Percentiles rank a stretch among this genome's conserved stretches.
Conservation (phyloP, 805 yeast genomes). For the Yarrowia sp. region DNA sequence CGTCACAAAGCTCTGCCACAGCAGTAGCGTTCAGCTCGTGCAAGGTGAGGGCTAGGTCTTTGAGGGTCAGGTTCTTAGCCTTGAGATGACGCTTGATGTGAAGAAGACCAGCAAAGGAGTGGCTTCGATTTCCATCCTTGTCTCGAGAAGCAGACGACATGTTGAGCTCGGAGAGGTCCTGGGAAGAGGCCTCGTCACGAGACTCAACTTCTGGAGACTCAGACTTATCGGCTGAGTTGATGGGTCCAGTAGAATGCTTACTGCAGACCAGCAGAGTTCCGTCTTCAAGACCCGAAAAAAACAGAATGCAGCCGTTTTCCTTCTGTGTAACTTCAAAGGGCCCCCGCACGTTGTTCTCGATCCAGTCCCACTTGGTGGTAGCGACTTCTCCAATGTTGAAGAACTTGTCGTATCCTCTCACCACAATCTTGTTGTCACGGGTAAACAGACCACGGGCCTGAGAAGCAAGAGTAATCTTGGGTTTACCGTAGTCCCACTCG, state of each 20-base stretch:
- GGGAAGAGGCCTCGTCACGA: not conserved
- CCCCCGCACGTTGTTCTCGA: conserved; percentile 54
- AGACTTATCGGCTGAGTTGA: conserved; percentile 40
- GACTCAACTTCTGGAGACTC: conserved; percentile 26
- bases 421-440: conserved; percentile 47
- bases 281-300: conserved; percentile 70
- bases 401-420: conserved; percentile 92
- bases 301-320: conserved; percentile 90
- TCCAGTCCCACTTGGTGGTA: conserved; percentile 48
- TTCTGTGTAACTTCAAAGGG: conserved; percentile 80
- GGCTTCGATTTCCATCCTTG: conserved; percentile 46
- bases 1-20: conserved; percentile 91
- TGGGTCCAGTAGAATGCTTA: conserved; percentile 79
- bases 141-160: not conserved
- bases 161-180: not conserved
- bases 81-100: conserved; percentile 56
- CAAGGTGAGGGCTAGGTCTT: conserved; percentile 56
- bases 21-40: conserved; percentile 63
- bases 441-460: conserved; percentile 80
- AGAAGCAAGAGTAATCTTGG: conserved; percentile 56
- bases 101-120: conserved; percentile 67
- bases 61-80: conserved; percentile 40
- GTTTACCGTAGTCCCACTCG: conserved; percentile 79
- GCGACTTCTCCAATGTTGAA: conserved; percentile 72
- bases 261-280: conserved; percentile 85